phyloP scores from a whole-genome alignment of 345 rosid genomes.

The Bruguiera parviflora region DNA sequence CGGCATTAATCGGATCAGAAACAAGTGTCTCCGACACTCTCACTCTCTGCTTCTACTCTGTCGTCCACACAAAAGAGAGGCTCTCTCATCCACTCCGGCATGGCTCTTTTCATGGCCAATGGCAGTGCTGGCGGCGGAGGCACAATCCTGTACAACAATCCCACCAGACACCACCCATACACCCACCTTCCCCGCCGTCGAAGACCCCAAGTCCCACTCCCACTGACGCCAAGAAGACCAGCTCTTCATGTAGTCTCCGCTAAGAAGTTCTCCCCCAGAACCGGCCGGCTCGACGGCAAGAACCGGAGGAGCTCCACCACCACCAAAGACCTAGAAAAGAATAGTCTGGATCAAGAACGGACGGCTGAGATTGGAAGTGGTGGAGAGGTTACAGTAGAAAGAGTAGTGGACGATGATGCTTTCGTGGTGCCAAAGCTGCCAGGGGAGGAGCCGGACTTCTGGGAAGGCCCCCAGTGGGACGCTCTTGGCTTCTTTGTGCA shows the following conservation, averaged over 20 bases:
- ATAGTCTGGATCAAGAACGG: neutral
- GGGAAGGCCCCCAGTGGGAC: conserved; percentile 87
- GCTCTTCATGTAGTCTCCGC: neutral
- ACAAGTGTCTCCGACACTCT: too few species aligned
- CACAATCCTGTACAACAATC: too few species aligned
- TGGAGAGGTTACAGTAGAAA: neutral
- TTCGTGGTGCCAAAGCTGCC: conserved; percentile 38
- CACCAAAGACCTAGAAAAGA: neutral
- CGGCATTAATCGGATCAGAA: too few species aligned
- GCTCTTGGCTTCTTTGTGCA: conserved; percentile 37
- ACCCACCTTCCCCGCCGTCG: neutral
- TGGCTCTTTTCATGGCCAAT: too few species aligned
- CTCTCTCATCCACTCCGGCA: too few species aligned
- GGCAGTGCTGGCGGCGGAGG: too few species aligned
- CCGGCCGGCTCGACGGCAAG: neutral
- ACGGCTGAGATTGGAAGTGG: neutral
- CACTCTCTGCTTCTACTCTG: too few species aligned
- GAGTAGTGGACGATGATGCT: conserved; percentile 15
- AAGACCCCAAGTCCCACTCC: neutral
- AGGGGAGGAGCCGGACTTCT: conserved; percentile 57
- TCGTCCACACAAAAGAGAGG: too few species aligned
- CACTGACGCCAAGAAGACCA: neutral
- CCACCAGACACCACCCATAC: neutral
- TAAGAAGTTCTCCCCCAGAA: neutral
- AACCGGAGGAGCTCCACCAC: conserved; percentile 5